phyloP scores from a whole-genome alignment of 495 filamentous ascomycete species.

The Penicillium chermesinum region DNA sequence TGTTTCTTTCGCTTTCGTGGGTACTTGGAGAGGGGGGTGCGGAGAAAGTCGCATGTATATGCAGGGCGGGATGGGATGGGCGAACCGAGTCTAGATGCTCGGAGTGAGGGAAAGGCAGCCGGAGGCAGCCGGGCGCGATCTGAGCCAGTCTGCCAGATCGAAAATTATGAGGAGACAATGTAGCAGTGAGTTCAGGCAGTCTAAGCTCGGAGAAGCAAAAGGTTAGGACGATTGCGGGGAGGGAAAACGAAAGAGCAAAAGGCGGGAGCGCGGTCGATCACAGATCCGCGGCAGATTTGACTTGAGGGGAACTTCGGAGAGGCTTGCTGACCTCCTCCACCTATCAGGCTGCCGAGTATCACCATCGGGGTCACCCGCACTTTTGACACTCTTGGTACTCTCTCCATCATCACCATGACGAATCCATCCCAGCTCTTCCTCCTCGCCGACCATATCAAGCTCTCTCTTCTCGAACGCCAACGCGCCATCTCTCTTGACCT shows the following conservation, averaged over 20 bases:
- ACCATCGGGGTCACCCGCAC: neutral
- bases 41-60: constrained; percentile 1
- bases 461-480: constrained; percentile 71
- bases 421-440: constrained; percentile 52
- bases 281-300: constrained; percentile 14
- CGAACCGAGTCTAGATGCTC: constrained; percentile 16
- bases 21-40: neutral
- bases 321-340: neutral
- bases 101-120: constrained; percentile 12
- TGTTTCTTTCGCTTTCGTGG: neutral
- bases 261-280: constrained; percentile 15
- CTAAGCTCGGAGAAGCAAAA: neutral
- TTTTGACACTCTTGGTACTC: neutral
- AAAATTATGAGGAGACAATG: neutral
- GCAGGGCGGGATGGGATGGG: constrained; percentile 10
- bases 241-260: constrained; percentile 3
- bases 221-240: neutral
- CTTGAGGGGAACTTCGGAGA: neutral
- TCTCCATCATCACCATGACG: constrained; percentile 42
- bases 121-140: neutral
- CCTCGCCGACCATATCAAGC: constrained; percentile 51
- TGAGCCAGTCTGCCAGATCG: constrained; percentile 21
- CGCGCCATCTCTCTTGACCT: constrained; percentile 84
- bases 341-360: neutral
- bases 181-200: too few species aligned